Evolutionary conservation across 106 monocot species (phyloP).

Genomic region (Iris macrosiphon): DNA sequence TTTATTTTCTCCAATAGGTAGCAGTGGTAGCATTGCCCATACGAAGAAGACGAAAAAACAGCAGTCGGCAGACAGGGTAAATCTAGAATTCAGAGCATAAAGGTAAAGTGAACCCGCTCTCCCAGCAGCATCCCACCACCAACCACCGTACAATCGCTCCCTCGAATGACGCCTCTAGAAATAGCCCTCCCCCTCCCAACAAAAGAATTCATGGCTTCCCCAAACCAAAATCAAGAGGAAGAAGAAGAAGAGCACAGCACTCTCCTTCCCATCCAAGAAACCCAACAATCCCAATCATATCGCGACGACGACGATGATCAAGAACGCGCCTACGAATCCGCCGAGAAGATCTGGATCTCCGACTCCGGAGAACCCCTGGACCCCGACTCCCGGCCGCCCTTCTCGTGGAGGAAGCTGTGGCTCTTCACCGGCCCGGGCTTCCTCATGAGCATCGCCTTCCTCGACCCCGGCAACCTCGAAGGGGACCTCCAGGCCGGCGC

Average conservation of each 20-base stretch:
- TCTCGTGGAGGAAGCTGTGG: constrained; percentile 36
- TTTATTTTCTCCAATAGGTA: too few species aligned
- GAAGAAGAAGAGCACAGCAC: neutral
- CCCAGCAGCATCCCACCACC: too few species aligned
- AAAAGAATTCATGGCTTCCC: too few species aligned
- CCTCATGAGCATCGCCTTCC: constrained; percentile 48
- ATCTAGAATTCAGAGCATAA: too few species aligned
- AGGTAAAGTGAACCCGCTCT: too few species aligned
- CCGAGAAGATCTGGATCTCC: constrained; percentile 29
- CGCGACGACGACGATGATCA: neutral
- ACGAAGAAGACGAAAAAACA: too few species aligned
- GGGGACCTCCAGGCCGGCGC: constrained; percentile 41
- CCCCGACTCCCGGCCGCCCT: neutral
- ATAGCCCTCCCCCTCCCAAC: too few species aligned
- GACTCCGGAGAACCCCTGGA: neutral
- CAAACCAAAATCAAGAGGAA: neutral
- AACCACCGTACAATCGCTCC: too few species aligned
- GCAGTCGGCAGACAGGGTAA: too few species aligned
- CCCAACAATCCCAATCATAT: too few species aligned
- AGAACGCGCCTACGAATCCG: constrained; percentile 37
- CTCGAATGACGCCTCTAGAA: too few species aligned
- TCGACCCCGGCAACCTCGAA: constrained; percentile 37
- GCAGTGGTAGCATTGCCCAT: too few species aligned
- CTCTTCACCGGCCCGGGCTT: constrained; percentile 34
- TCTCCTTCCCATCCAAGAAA: neutral